Evolutionary conservation across 1,284 basidiomycete species (phyloP), one percentile per base, ranked within the genome.

Genomic region (Marasmius fiardii): DNA sequence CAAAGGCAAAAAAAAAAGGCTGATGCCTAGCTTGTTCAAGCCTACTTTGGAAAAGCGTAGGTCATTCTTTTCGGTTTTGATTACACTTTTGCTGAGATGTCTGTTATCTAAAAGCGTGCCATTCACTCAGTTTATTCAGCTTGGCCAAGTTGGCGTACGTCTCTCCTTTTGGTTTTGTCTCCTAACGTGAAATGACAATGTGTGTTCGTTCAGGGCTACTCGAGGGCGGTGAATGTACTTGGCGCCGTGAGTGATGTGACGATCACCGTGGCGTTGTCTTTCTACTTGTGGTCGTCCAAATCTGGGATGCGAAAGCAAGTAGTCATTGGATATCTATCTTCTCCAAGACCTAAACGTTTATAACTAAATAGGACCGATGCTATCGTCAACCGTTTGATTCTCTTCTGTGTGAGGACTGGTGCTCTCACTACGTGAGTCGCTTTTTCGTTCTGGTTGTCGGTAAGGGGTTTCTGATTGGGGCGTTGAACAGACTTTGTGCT

Each of bases 231-330:
- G 3, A 58, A 58, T 11, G 54, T 47, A 6, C 45, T 55, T n/a
- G 54, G 54, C 11, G 54, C 54, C 18, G 54, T 45, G n/a, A 54
- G 51, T 1, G 57, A 58, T 34, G 39, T 58, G 2, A 45, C 41
- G 18, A 51, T 58, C 39, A 55, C 57, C 16, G 35, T 51, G 23
- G 57, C 54, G 2, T 43, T 56, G 39, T 51, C 55, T 12, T 53
- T 34, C n/a, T 57, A 31, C 4, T 54, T 58, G 21, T 28, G 57
- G 23, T 49, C 37, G 43, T 58, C 51, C 14, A 58, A 52, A 31
- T 55, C 57, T 24, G 57, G 57, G 1, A 56, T 58, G 10, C 37
- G 49, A 34, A 55, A 43, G 57, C 55, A 47, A n/a, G 41, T 24
- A n/a, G n/a, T n/a, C n/a, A n/a, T n/a, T n/a, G n/a, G n/a, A n/a